phyloP scores from a whole-genome alignment of 129 eudicot genomes.

The Apium graveolens region DNA sequence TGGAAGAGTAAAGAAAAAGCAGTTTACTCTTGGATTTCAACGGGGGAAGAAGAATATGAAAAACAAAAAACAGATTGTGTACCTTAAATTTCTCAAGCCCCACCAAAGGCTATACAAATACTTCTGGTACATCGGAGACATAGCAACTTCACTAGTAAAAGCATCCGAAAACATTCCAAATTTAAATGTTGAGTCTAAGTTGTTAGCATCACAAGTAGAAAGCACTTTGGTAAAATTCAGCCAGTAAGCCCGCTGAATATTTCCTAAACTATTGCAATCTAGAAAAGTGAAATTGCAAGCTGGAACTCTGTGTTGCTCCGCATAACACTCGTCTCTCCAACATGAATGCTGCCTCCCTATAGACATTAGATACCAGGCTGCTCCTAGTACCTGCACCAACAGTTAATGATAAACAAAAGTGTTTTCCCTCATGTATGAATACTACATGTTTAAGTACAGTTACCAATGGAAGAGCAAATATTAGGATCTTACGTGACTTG shows the following conservation, averaged over 20 bases:
- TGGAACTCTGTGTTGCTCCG: conserved; percentile 34
- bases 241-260: conserved; percentile 57
- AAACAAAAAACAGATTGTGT: neutral
- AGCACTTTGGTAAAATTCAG: conserved; percentile 51
- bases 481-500: conserved; percentile 60
- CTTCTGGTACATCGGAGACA: conserved; percentile 59
- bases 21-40: neutral
- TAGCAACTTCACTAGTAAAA: conserved; percentile 80
- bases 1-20: neutral
- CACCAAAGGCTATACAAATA: conserved; percentile 93
- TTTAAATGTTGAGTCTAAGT: conserved; percentile 54
- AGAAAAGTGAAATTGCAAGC: conserved; percentile 44
- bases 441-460: neutral
- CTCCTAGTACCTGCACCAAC: conserved; percentile 61
- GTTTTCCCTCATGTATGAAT: neutral
- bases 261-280: conserved; percentile 48
- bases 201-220: conserved; percentile 58
- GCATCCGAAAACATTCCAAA: conserved; percentile 98
- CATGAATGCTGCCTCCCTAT: conserved; percentile 81
- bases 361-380: conserved; percentile 85
- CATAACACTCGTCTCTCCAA: conserved; percentile 67
- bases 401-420: neutral
- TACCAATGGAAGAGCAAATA: neutral
- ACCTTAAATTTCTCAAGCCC: conserved; percentile 94
- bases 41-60: too few relatives aligned